Evolutionary conservation across 768 basidiomycete species (phyloP).

Genomic region (Kwoniella botswanensis): DNA sequence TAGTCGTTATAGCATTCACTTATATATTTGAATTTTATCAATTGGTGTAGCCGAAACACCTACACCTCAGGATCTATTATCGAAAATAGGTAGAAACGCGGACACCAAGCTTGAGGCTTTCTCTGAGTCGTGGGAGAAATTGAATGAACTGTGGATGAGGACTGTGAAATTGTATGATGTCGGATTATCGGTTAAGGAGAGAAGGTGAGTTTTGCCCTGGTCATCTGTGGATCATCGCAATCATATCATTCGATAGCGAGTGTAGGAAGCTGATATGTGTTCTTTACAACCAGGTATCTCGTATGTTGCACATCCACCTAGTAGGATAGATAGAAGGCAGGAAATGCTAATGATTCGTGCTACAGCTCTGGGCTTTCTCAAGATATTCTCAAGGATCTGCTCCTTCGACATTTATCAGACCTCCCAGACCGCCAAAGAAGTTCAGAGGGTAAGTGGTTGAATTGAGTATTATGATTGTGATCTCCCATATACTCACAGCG

Average conservation of each 20-base stretch:
- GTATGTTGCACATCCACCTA: background rate
- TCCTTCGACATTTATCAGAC: constrained; percentile 34
- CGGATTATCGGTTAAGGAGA: constrained; percentile 43
- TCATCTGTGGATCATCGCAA: background rate
- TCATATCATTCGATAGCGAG: background rate
- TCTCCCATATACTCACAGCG: background rate
- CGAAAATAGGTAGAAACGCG: constrained; percentile 41
- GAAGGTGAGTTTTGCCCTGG: constrained; percentile 37
- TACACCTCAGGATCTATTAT: constrained; percentile 37
- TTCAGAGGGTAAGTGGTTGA: constrained; percentile 45
- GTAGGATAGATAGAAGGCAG: background rate
- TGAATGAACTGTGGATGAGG: constrained; percentile 42
- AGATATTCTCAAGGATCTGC: constrained; percentile 40
- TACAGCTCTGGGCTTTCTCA: constrained; percentile 49
- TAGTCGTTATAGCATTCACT: background rate
- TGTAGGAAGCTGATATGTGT: constrained; percentile 11
- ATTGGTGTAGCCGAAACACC: constrained; percentile 31
- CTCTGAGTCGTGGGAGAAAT: constrained; percentile 45
- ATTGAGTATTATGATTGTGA: no score
- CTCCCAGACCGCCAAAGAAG: constrained; percentile 45
- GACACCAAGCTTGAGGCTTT: constrained; percentile 39
- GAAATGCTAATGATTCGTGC: background rate
- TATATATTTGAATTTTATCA: background rate
- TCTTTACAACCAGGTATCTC: no score
- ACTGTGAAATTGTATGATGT: constrained; percentile 36